Evolutionary conservation across 495 filamentous ascomycete species (phyloP), one percentile per base, ranked within the genome.

Genomic region (Parachaetomium inaequale): DNA sequence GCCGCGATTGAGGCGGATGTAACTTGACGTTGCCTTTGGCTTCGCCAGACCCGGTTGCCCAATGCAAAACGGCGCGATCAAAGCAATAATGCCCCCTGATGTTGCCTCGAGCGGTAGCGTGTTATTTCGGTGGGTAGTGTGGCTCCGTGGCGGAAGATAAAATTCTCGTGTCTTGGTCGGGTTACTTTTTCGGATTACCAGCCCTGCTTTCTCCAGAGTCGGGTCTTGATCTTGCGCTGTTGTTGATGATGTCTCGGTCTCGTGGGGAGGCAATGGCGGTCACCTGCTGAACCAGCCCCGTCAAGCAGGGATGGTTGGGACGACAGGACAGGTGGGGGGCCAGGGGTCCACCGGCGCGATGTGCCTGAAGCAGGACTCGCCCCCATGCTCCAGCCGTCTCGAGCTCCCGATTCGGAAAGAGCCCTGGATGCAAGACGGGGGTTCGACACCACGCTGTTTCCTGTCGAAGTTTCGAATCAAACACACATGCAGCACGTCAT

Each of bases 21-120:
- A 49, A 58, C 43, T 28, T 23, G 55, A 36, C 7, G 43, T 58
- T 58, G 55, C 55, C 55, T 58, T 19, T 34, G 19, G 42, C 14
- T 47, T 15, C 19, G 40, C 42, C 29, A 25, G 42, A 49, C 31
- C 29, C 12, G 19, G 55, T 32, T 34, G 40, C 3, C 55, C 55
- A 56, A 21, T 0, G 34, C 52, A 38, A 55, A 40, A 40, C 52
- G 34, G 32, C 34, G 34, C 34, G 32, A 55, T 25, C 4, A 53
- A 17, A 31, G n/a, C 12, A 38, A 42, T 38, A 25, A 8, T 34
- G 28, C 17, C 49, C 28, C 14, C 5, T 17, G 15, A n/a, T n/a
- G 29, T 7, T 1, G 36, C 25, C 46, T 5, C n/a, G 17, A 3
- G 14, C 7, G 14, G 21, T 7, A 28, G 4, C 12, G 4, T 15